Evolutionary conservation across 164 flowering plant genomes (phyloP), one percentile per base, ranked within the genome.

Genomic region (Liriodendron chinense): DNA sequence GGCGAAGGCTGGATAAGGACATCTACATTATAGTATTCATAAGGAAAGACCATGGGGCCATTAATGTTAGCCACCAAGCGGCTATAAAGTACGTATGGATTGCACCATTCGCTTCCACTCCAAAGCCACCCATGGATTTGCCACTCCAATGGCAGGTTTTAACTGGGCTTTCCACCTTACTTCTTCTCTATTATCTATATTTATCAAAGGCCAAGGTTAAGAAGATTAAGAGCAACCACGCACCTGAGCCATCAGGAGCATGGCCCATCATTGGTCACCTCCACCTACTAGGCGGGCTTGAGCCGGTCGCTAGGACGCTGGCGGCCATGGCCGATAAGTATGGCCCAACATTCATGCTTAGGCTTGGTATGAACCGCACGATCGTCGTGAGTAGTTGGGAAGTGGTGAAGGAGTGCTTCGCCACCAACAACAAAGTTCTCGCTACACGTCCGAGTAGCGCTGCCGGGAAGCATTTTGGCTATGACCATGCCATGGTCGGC

Each of bases 211-310:
- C 65, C 12, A 70, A 25, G 16, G n/a, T 13, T 5, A 66, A 26
- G 43, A 5, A 9, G 9, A 47, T 10, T n/a, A 47, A 59, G 8
- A 22, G 1, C 21, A 75, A 13, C 8, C 12, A 57, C 23, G 65
- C 81, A 26, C 79, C 82, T 0, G 67, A 73, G 63, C 71, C 82
- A 0, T 28, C 74, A 0, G 82, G 82, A 3, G 70, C 73, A 23
- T 79, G 76, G 82, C 82, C 82, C 0, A 25, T 79, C 21, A 53
- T 79, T 6, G 82, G 82, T 3, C 82, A 79, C 47, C 76, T 79
- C 21, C 76, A 56, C 25, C 59, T 72, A 7, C 22, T 79, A 1
- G 43, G 68, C 1, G 70, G 76, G 2, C 9, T 50, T 1, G 14
- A 12, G 2, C 73, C 70, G 0, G 76, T 72, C 7, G 69, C 50